These are phyloP conservation scores for Leccinum subgranulosum DNA, from an alignment of 768 basidiomycete genomes.

Conservation along the genomic window DNA sequence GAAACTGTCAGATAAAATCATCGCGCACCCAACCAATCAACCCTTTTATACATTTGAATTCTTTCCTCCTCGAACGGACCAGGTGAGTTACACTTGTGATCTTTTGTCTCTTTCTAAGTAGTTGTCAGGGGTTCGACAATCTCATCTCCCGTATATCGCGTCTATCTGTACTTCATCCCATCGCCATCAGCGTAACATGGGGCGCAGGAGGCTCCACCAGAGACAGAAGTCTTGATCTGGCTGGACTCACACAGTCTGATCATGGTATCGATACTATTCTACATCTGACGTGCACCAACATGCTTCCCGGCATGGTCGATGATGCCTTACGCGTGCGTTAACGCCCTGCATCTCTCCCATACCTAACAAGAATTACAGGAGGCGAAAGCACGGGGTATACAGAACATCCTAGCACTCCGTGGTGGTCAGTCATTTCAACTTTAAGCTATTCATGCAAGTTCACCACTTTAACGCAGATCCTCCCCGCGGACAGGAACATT, in stretches of 20 bases:
- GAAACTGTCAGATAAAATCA: conserved; percentile 75
- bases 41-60: conserved; percentile 96
- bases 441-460: background rate
- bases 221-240: conserved; percentile 84
- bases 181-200: conserved; percentile 94
- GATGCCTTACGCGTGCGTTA: conserved; percentile 71
- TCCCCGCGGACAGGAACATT: conserved; percentile 90
- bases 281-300: conserved; percentile 97
- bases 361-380: conserved; percentile 41
- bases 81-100: conserved; percentile 42
- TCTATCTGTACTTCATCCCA: conserved; percentile 68
- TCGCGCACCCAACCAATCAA: conserved; percentile 34
- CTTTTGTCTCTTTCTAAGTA: conserved; percentile 2
- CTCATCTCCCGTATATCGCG: conserved; percentile 84
- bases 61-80: conserved; percentile 93
- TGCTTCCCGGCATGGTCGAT: conserved; percentile 86
- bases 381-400: conserved; percentile 78
- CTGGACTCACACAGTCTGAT: conserved; percentile 67
- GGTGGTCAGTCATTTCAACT: conserved; percentile 57
- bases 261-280: conserved; percentile 84
- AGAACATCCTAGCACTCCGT: conserved; percentile 87
- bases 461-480: conserved; percentile 56
- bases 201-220: conserved; percentile 94
- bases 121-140: conserved; percentile 81
- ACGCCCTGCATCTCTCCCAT: background rate